Evolutionary conservation across 2,329 filamentous ascomycete genomes (phyloP).

Genomic region (Neocucurbitaria cava): DNA sequence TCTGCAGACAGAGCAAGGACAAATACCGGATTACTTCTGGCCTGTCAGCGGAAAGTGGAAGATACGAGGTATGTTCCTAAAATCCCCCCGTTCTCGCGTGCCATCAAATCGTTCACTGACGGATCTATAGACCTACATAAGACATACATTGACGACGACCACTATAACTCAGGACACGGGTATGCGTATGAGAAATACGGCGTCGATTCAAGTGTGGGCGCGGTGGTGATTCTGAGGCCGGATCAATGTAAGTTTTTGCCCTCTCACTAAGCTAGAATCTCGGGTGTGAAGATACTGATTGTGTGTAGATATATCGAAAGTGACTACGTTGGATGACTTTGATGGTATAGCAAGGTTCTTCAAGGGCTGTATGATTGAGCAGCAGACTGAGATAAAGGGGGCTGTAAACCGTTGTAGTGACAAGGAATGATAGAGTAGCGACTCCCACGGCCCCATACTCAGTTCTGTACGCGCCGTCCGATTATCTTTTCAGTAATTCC

Average conservation of each 20-base stretch:
- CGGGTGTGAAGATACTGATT: slow-evolving; percentile 9
- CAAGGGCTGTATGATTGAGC: slow-evolving; percentile 18
- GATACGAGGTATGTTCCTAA: slow-evolving; percentile 56
- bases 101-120: not conserved
- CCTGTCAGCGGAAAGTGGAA: slow-evolving; percentile 63
- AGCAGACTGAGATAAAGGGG: not conserved
- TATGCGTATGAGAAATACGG: slow-evolving; percentile 65
- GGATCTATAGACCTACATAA: slow-evolving; percentile 61
- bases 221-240: slow-evolving; percentile 63
- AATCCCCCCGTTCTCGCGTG: not conserved
- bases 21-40: slow-evolving; percentile 64
- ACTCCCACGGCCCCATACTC: too few relatives aligned
- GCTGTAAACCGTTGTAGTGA: not conserved
- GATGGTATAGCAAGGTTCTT: slow-evolving; percentile 33
- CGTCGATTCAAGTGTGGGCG: slow-evolving; percentile 48
- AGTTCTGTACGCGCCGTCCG: too few relatives aligned
- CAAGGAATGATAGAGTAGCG: not conserved
- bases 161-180: slow-evolving; percentile 64
- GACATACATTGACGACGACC: slow-evolving; percentile 65
- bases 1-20: slow-evolving; percentile 56
- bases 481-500: too few relatives aligned
- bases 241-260: slow-evolving; percentile 56
- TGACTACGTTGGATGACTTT: slow-evolving; percentile 29
- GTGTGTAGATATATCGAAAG: slow-evolving; percentile 35
- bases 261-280: not conserved